Evolutionary conservation across 345 rosid species (phyloP).

Genomic region (Limnanthes douglasii): DNA sequence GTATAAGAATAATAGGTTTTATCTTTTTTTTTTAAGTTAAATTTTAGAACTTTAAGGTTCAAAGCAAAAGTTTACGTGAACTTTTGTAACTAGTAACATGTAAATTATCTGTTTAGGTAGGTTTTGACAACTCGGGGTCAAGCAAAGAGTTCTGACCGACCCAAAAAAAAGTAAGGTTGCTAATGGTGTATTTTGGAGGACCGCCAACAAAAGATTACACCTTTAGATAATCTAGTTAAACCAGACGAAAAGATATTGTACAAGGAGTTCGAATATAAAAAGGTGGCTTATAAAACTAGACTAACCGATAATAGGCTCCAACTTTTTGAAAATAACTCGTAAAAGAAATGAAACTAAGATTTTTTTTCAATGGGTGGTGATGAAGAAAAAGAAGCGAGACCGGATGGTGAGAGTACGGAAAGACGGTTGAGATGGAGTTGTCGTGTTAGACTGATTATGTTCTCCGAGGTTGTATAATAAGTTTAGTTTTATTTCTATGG

Average conservation of each 20-base stretch:
- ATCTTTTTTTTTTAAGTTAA: no score
- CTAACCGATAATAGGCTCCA: constrained; percentile 64
- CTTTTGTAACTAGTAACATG: not conserved
- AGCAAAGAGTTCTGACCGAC: constrained; percentile 57
- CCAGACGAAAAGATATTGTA: constrained; percentile 51
- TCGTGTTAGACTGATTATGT: no score
- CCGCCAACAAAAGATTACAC: constrained; percentile 57
- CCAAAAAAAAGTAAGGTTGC: constrained; percentile 37
- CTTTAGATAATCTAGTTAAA: constrained; percentile 31
- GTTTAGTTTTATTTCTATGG: no score
- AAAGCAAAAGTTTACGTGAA: no score
- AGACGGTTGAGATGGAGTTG: no score
- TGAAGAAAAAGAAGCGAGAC: no score
- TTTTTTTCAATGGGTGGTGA: no score
- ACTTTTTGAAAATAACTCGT: constrained; percentile 45
- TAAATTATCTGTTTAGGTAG: constrained; percentile 13
- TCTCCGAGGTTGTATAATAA: no score
- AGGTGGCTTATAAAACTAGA: constrained; percentile 47
- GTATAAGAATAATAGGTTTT: no score
- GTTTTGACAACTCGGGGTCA: constrained; percentile 90
- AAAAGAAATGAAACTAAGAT: no score
- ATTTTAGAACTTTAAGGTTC: no score
- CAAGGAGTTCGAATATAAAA: constrained; percentile 60
- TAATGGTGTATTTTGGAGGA: constrained; percentile 83
- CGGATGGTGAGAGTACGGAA: no score